Percentiles rank a stretch among this genome's conserved stretches.
phyloP scores from a whole-genome alignment of 2,329 filamentous ascomycete species.

The Aspergillus puulaauensis region DNA sequence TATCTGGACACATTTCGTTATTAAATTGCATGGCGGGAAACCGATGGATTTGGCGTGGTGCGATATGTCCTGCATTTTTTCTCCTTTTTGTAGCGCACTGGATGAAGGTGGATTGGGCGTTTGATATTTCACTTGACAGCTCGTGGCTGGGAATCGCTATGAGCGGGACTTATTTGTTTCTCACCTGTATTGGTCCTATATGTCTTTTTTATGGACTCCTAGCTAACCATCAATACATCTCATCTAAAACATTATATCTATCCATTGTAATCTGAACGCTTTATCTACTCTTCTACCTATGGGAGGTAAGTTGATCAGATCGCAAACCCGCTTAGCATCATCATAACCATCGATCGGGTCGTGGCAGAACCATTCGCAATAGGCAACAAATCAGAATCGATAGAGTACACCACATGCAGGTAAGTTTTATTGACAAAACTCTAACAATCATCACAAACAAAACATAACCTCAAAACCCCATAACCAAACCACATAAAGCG shows the following conservation, averaged over 20 bases:
- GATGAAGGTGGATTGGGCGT: conserved; percentile 12
- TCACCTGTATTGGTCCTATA: conserved; percentile 2
- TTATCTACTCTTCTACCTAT: neutral
- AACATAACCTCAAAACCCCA: neutral
- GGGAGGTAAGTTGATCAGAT: too few relatives aligned
- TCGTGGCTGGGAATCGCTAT: conserved; percentile 6
- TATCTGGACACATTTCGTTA: neutral
- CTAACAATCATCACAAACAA: neutral
- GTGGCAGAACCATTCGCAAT: neutral
- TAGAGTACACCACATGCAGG: neutral
- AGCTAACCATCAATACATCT: conserved; percentile 2
- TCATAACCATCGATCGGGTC: too few relatives aligned
- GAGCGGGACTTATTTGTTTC: conserved; percentile 9
- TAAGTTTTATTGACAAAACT: neutral
- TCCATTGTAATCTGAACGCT: neutral
- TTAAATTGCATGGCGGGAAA: neutral
- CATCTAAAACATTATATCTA: neutral
- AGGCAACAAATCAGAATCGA: neutral
- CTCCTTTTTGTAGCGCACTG: conserved; percentile 9
- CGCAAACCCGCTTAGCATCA: too few relatives aligned
- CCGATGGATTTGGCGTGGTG: neutral
- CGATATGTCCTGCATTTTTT: conserved; percentile 1
- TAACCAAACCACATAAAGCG: neutral
- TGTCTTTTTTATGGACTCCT: neutral
- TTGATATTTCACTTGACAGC: conserved; percentile 4